phyloP scores from a whole-genome alignment of 2,329 filamentous ascomycete species.

The Botrytis elliptica region DNA sequence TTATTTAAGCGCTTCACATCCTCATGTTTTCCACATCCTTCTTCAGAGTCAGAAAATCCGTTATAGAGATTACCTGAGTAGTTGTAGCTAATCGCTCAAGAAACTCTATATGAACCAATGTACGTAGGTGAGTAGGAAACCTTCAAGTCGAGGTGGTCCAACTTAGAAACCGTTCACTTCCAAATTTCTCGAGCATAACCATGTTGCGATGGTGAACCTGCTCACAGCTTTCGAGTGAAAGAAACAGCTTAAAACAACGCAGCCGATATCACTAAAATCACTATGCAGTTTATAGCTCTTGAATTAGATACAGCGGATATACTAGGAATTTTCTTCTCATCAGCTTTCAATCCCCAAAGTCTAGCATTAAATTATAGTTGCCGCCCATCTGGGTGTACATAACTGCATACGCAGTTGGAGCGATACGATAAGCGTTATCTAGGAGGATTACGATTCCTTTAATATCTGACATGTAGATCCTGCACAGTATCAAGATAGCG shows the following conservation, averaged over 20 bases:
- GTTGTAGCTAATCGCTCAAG: neutral
- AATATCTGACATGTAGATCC: neutral
- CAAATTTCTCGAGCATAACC: neutral
- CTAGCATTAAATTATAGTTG: neutral
- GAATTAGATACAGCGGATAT: neutral
- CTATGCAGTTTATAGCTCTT: neutral
- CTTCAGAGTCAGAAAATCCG: neutral
- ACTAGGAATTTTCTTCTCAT: neutral
- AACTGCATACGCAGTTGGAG: neutral
- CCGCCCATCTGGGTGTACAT: neutral
- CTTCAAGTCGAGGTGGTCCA: neutral
- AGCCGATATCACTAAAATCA: no score
- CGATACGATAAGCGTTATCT: neutral
- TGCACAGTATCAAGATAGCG: neutral
- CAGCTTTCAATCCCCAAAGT: neutral
- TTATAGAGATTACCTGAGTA: neutral
- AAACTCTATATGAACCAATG: neutral
- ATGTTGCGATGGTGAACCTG: neutral
- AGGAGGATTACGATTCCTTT: neutral
- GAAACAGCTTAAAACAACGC: neutral
- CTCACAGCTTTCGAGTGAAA: conserved; percentile 6
- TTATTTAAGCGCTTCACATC: neutral
- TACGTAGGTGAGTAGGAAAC: neutral
- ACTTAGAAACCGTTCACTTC: neutral
- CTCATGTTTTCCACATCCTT: neutral